phyloP scores from a whole-genome alignment of 441 rosid species.

The Manihot esculenta region DNA sequence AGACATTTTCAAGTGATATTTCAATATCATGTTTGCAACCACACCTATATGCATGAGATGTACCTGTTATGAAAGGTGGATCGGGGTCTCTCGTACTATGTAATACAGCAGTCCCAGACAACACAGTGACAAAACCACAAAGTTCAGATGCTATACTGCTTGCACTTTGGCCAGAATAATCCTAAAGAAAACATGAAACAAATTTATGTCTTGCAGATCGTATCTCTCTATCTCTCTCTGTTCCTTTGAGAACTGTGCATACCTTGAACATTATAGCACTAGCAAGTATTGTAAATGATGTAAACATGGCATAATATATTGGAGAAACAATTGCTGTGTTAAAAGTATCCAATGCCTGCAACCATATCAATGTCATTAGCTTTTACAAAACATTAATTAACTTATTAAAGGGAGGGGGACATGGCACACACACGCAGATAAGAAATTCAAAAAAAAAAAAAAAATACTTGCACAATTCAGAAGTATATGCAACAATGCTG shows the following conservation, averaged over 20 bases:
- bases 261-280: slow-evolving; percentile 79
- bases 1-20: not conserved
- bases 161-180: slow-evolving; percentile 61
- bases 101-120: slow-evolving; percentile 58
- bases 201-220: not conserved
- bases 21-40: not conserved
- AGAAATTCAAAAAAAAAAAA: too few relatives aligned
- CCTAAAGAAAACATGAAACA: slow-evolving; percentile 32
- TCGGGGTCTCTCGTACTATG: slow-evolving; percentile 62
- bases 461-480: too few relatives aligned
- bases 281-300: slow-evolving; percentile 60
- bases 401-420: not conserved
- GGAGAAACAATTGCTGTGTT: slow-evolving; percentile 70
- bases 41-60: not conserved
- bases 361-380: slow-evolving; percentile 10
- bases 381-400: not conserved
- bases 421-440: too few relatives aligned
- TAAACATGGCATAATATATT: slow-evolving; percentile 63
- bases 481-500: too few relatives aligned
- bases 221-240: not conserved
- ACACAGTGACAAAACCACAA: slow-evolving; percentile 62
- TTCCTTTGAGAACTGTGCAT: slow-evolving; percentile 12
- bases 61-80: slow-evolving; percentile 50
- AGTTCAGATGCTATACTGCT: slow-evolving; percentile 59
- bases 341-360: slow-evolving; percentile 68